Base-by-base conservation (phyloP, 768 basidiomycete genomes). In the Rhizopogon salebrosus region DNA sequence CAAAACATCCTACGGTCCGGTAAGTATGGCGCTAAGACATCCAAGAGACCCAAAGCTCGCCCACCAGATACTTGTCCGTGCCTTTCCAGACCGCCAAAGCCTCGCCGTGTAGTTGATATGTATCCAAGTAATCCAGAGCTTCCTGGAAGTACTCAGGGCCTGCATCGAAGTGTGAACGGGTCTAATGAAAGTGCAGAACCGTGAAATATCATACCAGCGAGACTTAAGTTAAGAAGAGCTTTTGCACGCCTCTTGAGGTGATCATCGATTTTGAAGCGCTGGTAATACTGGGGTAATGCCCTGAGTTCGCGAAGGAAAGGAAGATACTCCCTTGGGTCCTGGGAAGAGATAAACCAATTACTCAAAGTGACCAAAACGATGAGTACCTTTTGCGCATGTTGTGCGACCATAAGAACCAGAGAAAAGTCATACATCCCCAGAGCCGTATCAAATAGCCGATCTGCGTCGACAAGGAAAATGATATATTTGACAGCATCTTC, bases 381-480 rank as follows among this genome's bases (percentile, higher is more conserved):
- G 18, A 22, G 9, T 34, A 93, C 95, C 81, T 95, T 97, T 66
- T 98, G 95, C 42, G 95, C 89, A 62, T 97, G 88, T 64, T 98
- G 97, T 1, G 97, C 95, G 38, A 99, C 82, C 86, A 98, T 87
- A 22, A 98, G 74, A 6, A 98, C 95, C 16, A 99, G 75, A 26
- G 90, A 85, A 72, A 98, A 98, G 69, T 99, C 94, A 64, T 99
- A 99, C 94, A 98, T 98, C 18, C 97, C 97, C 29, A 99, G 79
- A 1, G 97, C 97, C 10, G 90, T 89, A 66, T 98, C 85, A 71
- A 95, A 98, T 4, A 99, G 78, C 41, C 78, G 77, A 61, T 98
- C 84, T 0, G 93, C 93, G 59, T 98, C 92, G 18, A 93, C 92
- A 29, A 99, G 80, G 77, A 98, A 99, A 67, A 98, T 98, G 66